phyloP scores from a whole-genome alignment of 495 filamentous ascomycete species.

The Chaetomium cochliodes region DNA sequence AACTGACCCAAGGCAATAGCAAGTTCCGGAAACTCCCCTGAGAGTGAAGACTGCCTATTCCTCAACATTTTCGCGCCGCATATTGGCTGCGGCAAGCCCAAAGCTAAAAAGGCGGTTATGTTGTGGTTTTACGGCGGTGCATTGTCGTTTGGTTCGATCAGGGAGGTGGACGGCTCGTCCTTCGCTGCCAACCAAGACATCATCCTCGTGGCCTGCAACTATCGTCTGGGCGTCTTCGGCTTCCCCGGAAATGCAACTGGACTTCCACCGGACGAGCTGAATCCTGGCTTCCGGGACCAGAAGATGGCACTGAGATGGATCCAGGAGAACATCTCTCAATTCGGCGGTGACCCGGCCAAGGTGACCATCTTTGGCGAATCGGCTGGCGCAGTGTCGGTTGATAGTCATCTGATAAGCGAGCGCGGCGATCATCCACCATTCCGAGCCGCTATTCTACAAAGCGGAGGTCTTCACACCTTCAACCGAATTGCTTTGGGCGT shows the following conservation, averaged over 20 bases:
- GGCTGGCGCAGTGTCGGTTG: constrained; percentile 1
- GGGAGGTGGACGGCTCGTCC: background rate
- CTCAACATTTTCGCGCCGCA: background rate
- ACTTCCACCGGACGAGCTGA: constrained; percentile 1
- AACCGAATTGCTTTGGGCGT: background rate
- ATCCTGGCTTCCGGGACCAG: constrained; percentile 7
- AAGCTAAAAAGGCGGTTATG: background rate
- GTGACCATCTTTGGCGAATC: constrained; percentile 11
- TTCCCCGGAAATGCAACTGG: background rate
- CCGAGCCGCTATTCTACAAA: background rate
- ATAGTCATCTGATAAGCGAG: constrained; percentile 6
- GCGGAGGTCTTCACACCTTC: constrained; percentile 5
- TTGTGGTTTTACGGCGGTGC: constrained; percentile 8
- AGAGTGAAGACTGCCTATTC: constrained; percentile 5
- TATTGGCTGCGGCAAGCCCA: background rate
- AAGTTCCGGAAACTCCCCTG: background rate
- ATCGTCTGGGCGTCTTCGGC: constrained; percentile 1
- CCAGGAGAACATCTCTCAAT: background rate
- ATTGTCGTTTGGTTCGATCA: background rate
- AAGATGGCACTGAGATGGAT: background rate
- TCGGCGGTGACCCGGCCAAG: constrained; percentile 3
- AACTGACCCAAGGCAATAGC: background rate
- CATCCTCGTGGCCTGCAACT: background rate
- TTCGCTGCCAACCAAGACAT: constrained; percentile 3
- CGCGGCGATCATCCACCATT: background rate